Conservation (phyloP, 805 yeast genomes). For the Henningerozyma blattae region DNA sequence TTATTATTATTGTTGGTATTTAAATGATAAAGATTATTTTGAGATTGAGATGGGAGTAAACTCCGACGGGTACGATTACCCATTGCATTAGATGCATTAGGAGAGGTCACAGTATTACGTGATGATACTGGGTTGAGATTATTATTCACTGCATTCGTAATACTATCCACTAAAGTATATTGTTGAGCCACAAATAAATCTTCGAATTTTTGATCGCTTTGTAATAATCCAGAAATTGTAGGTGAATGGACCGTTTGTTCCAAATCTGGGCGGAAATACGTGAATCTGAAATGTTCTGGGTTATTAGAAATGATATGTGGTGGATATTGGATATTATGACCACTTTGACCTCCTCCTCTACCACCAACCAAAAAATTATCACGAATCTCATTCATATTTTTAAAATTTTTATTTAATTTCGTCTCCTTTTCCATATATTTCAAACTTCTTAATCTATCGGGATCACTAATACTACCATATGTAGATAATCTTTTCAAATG, state of each 20-base stretch:
- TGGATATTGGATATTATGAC: constrained; percentile 29
- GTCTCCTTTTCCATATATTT: neutral
- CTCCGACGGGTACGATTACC: neutral
- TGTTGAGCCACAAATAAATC: constrained; percentile 47
- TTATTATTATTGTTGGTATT: too few species aligned
- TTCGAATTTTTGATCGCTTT: constrained; percentile 46
- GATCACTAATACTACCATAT: neutral
- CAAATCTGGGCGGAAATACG: constrained; percentile 84
- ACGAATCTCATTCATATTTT: constrained; percentile 7
- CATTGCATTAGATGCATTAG: neutral
- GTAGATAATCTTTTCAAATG: constrained; percentile 25
- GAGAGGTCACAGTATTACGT: neutral
- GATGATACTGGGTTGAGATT: too few species aligned
- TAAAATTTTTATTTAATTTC: neutral
- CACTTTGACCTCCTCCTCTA: too few species aligned
- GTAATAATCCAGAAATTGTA: constrained; percentile 68
- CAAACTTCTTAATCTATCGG: neutral
- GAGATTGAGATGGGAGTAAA: neutral
- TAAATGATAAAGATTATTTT: neutral
- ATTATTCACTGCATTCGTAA: constrained; percentile 1
- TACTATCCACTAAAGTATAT: too few species aligned
- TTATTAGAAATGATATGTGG: constrained; percentile 34
- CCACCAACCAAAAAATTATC: constrained; percentile 19
- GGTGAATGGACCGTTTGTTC: constrained; percentile 87
- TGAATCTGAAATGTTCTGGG: constrained; percentile 59